phyloP scores from a whole-genome alignment of 2,329 filamentous ascomycete genomes.

The Tothia fuscella region DNA sequence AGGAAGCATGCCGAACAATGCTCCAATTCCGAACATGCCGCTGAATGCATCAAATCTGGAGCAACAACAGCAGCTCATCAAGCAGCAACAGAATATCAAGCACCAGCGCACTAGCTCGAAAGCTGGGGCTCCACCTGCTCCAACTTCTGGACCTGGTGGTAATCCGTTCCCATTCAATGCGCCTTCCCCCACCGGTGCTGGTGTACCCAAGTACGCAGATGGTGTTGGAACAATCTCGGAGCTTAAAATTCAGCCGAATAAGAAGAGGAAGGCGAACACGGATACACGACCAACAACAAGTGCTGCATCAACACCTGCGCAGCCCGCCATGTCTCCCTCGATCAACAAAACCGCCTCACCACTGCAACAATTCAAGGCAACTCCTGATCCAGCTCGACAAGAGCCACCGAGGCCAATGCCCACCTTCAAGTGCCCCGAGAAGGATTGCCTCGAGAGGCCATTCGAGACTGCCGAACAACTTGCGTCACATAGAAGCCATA shows the following conservation, averaged over 20 bases:
- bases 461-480: conserved; percentile 10
- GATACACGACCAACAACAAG: neutral
- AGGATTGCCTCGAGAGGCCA: neutral
- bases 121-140: conserved; percentile 7
- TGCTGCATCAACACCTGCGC: neutral
- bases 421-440: conserved; percentile 9
- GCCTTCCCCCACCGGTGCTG: conserved; percentile 4
- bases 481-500: neutral
- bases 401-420: conserved; percentile 1
- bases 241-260: conserved; percentile 10
- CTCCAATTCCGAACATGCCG: neutral
- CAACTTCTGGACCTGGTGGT: conserved; percentile 5
- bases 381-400: neutral
- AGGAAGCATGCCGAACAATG: neutral
- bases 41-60: conserved; percentile 8
- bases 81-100: conserved; percentile 1
- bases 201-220: conserved; percentile 8
- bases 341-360: conserved; percentile 6
- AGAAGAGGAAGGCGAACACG: conserved; percentile 9
- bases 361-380: neutral
- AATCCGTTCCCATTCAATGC: conserved; percentile 1
- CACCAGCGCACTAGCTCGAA: conserved; percentile 6
- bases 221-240: neutral
- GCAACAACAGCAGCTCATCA: conserved; percentile 10
- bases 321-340: too few relatives aligned